Evolutionary conservation across 2,329 filamentous ascomycete genomes (phyloP), one percentile per base, ranked within the genome.

Genomic region (Myriosclerotinia duriaeana): DNA sequence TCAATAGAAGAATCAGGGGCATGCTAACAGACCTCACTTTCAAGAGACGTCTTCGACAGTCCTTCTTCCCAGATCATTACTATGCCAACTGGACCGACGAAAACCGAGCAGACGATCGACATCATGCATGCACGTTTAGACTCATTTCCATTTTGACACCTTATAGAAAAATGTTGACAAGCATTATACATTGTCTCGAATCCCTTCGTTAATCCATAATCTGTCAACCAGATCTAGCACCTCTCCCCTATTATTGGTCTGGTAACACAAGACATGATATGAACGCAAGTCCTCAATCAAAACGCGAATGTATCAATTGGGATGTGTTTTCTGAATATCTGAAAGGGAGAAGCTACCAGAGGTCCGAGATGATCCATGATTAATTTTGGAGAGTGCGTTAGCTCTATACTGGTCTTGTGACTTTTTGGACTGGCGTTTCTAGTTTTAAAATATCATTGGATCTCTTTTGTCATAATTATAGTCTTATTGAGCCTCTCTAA

Each of bases 141-240:
- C 5, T 4, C 7, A 17, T 34, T 36, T 38, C 5, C 5, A 12
- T 6, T 42, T 2, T 1, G 4, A 42, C 34, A 40, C 20, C 3
- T 20, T 11, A 20, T 12, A 34, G 26, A 53, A 52, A 42, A 34
- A 11, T 9, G 38, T 34, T 60, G 22, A 60, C n/a, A 17, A 26
- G 4, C 1, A 17, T 26, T 7, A 65, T 65, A 22, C 63, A 65
- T 50, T 65, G 63, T 50, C 53, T 65, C 6, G 63, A 65, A 59
- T 58, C 63, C 8, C 53, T 65, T 7, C 63, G 63, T 5, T 59
- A 53, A 36, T 65, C 63, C 17, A 65, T 65, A 34, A 59, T 65
- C 53, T 65, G 63, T n/a, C 63, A 65, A 30, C 63, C 63, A 6
- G 63, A 65, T 22, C 53, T 65, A 15, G 63, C 63, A 38, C 63